Evolutionary conservation across 352 stramenopile genomes (phyloP).

Genomic region (Aphanomyces euteiches): DNA sequence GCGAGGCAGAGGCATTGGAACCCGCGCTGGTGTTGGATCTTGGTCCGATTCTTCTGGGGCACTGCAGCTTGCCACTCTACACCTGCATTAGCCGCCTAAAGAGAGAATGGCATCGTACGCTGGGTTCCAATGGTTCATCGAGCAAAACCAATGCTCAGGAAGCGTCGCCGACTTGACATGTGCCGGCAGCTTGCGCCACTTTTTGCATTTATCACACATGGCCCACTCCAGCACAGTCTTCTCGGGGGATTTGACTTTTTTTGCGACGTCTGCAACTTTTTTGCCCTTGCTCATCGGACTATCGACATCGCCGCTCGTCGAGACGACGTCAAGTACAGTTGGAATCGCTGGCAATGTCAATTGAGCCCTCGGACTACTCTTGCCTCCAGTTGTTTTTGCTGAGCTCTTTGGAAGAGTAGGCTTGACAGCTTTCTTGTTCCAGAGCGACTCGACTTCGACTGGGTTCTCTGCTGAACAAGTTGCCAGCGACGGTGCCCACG

Average conservation of each 20-base stretch:
- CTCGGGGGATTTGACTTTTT: background rate
- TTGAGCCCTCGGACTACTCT: background rate
- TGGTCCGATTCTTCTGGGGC: slow-evolving; percentile 75
- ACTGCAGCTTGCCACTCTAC: slow-evolving; percentile 54
- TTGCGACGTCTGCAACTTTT: background rate
- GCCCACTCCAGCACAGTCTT: slow-evolving; percentile 88
- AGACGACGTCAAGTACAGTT: background rate
- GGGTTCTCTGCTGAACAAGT: slow-evolving; percentile 68
- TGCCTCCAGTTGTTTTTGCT: background rate
- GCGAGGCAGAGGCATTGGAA: slow-evolving; percentile 35
- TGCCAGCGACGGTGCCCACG: slow-evolving; percentile 65
- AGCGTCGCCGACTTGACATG: slow-evolving; percentile 89
- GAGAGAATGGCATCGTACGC: slow-evolving; percentile 26
- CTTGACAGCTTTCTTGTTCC: slow-evolving; percentile 38
- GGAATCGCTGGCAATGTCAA: background rate
- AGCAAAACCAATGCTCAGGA: slow-evolving; percentile 95
- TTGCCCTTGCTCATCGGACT: slow-evolving; percentile 15
- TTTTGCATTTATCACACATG: slow-evolving; percentile 94
- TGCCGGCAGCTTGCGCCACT: slow-evolving; percentile 93
- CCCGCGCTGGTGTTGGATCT: slow-evolving; percentile 45
- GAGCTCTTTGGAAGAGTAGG: slow-evolving; percentile 23
- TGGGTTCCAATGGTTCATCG: slow-evolving; percentile 94
- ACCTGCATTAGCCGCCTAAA: background rate
- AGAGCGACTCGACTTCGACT: slow-evolving; percentile 61
- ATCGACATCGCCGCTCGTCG: background rate